Evolutionary conservation across 2,329 filamentous ascomycete species (phyloP), one percentile per base, ranked within the genome.

Genomic region (Tricladium varicosporioides): DNA sequence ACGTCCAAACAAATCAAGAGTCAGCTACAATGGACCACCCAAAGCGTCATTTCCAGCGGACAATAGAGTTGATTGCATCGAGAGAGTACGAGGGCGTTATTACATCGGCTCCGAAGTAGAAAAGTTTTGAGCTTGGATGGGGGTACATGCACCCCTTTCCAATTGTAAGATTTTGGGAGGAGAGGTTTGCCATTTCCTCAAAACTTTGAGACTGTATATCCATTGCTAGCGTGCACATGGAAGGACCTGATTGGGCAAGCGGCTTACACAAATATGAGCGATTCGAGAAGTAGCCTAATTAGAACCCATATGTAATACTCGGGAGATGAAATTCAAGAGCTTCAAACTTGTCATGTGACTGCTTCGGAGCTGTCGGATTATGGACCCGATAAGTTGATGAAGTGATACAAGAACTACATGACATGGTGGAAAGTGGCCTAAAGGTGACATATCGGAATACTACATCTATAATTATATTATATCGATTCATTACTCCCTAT

Each of bases 51-150:
- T 99, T 99, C 75, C 84, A 95, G 74, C 86, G 95, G 63, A 99
- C 94, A 5, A 78, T 99, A 67, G 92, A 97, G 60, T 96, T 97
- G 70, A 97, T 99, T 69, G 84, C 85, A 61, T 89, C 88, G 60
- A 85, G 95, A 70, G 92, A 96, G 67, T 97, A 96, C 69, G 94
- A 97, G 70, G 94, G 93, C 1, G 85, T 99, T 43, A 85, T 97
- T 58, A 71, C 69, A 5, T 55, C 64, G n/a, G 66, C 68, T 40
- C 63, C 64, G 19, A 70, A 70, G 56, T 70, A 59, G 60, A 83
- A 91, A 47, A n/a, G 22, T 43, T 36, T 32, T 18, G 33, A 14
- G 19, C 8, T 14, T 47, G 27, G 51, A 33, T 44, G 50, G 16
- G 50, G 40, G 15, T 36, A 15, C 19, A 32, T 7, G 27, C 16